phyloP scores from a whole-genome alignment of 2,329 filamentous ascomycete species.

The Coniella vitis region DNA sequence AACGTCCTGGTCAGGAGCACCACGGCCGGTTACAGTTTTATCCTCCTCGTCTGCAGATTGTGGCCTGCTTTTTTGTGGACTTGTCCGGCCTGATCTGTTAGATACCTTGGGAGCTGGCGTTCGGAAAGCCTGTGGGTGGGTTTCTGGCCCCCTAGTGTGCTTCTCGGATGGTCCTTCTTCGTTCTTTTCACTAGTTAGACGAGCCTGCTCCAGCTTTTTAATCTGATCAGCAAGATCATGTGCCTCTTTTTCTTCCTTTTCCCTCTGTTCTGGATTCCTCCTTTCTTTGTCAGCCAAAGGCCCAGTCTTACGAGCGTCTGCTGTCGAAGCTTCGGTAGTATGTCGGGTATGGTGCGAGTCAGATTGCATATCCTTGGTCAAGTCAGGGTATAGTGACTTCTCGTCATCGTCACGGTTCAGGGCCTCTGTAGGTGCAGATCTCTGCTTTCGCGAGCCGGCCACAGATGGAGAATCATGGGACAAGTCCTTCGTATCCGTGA shows the following conservation, averaged over 20 bases:
- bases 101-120: conserved; percentile 32
- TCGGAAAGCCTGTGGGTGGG: conserved; percentile 35
- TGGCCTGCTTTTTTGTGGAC: conserved; percentile 43
- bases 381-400: conserved; percentile 38
- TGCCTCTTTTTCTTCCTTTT: conserved; percentile 54
- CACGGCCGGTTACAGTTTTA: conserved; percentile 30
- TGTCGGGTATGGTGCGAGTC: conserved; percentile 25
- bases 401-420: conserved; percentile 26
- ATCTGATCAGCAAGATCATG: conserved; percentile 54
- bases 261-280: conserved; percentile 55
- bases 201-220: conserved; percentile 58
- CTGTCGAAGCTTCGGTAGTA: conserved; percentile 37
- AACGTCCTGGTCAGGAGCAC: conserved; percentile 34
- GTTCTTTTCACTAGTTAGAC: conserved; percentile 50
- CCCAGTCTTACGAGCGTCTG: conserved; percentile 43
- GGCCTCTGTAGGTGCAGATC: conserved; percentile 42
- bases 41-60: conserved; percentile 24
- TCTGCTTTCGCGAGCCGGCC: conserved; percentile 36
- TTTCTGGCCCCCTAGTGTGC: conserved; percentile 45
- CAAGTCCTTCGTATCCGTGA: conserved; percentile 54
- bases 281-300: conserved; percentile 56
- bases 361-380: conserved; percentile 31
- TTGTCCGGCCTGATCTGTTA: conserved; percentile 39
- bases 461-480: conserved; percentile 46
- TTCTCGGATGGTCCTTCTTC: conserved; percentile 47